A percentile compares a stretch with the other conserved stretches of the same genome.
These are phyloP conservation scores for Zizania latifolia DNA, from an alignment of 176 grass and related monocot genomes.

Conservation along the genomic window DNA sequence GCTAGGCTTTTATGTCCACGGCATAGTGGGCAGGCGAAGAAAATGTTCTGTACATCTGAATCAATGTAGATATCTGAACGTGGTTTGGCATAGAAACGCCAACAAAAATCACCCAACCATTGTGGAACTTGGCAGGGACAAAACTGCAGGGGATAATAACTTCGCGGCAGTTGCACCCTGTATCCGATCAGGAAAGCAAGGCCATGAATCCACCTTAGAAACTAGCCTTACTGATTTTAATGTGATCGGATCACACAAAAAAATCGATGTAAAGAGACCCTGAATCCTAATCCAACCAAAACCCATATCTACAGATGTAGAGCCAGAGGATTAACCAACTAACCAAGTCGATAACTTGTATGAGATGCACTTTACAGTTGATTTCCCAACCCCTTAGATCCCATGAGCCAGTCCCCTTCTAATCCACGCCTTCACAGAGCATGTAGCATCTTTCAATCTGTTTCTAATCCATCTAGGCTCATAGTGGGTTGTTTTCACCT, in stretches of 20 bases:
- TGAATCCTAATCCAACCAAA: not conserved
- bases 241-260: too few species aligned
- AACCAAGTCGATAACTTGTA: not conserved
- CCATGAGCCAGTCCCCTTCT: not conserved
- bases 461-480: not conserved
- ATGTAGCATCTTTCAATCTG: not conserved
- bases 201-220: not conserved
- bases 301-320: not conserved
- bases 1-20: constrained; percentile 22
- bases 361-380: not conserved
- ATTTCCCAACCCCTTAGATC: not conserved
- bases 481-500: constrained; percentile 41
- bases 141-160: not conserved
- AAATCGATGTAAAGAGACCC: not conserved
- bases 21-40: constrained; percentile 9
- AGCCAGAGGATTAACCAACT: not conserved
- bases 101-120: not conserved
- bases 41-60: constrained; percentile 1
- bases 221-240: too few species aligned
- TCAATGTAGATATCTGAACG: constrained; percentile 2
- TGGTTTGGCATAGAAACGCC: not conserved
- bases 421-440: not conserved
- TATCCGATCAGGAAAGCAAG: not conserved
- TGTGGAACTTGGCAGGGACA: not conserved
- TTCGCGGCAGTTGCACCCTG: too few species aligned